Evolutionary conservation across 352 stramenopile species (phyloP), one percentile per base, ranked within the genome.

Genomic region (Phytophthora idaei): DNA sequence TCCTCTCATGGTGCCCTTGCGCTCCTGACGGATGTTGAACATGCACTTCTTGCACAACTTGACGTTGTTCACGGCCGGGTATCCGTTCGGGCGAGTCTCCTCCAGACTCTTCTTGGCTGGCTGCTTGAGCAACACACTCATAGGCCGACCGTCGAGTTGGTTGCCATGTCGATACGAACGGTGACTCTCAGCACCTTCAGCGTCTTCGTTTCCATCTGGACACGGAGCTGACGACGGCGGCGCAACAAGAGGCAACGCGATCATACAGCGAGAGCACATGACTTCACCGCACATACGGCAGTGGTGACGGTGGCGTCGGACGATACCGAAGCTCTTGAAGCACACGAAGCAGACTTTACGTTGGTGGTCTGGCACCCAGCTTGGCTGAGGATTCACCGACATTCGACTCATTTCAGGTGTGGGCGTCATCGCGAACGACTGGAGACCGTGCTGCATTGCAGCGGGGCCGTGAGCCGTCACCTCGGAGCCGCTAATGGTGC

Each of bases 1-100:
- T 2, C 79, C 77, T 14, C 70, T 59, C 67, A 83, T 75, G 42
- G 75, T 82, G 2, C 76, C 79, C 52, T 89, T 88, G 32, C 83
- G 83, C 45, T 92, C 81, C 29, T 87, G 78, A 4, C 80, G 78
- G 48, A 90, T 79, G 41, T 55, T 71, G 56, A 85, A 90, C 58
- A 92, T 81, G 70, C 84, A 92, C 52, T 92, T 92, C 59, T 90
- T 86, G 70, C 84, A 92, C 36, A 92, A 73, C 65, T 90, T 90
- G 28, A 90, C 78, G 49, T 74, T 69, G 57, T 89, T 86, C 42
- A 90, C 81, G 42, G 81, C 80, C 7, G 81, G 76, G 62, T 89
- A 84, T 50, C 77, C 77, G 17, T 84, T 79, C 3, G 69, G 41
- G 2, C 80, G 62, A n/a, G 67, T 72, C 48, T 72, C 67, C 31